Base-by-base conservation (phyloP, 345 rosid species). In the Erodium maritimum region DNA sequence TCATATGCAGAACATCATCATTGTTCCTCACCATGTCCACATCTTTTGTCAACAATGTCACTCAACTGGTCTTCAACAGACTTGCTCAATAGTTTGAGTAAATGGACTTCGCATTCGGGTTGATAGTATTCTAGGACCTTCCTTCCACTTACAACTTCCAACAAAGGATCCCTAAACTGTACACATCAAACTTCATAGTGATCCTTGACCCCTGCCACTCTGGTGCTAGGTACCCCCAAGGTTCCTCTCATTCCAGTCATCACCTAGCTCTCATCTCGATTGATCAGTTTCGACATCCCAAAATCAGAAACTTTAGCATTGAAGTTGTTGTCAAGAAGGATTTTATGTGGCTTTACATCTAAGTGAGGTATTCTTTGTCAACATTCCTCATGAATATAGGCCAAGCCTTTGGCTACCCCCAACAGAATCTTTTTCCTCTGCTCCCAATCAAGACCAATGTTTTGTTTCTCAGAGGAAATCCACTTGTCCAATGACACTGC, bases 321-420 rank as follows among this genome's bases (percentile, higher is more conserved):
- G 12, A 59, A 66, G 19, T 51, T 19, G 17, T 59, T 54, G 23
- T 66, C 60, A 17, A 66, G 29, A 54, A 66, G 64, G 57, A 66
- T 45, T n/a, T 66, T 66, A 19, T 66, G 59, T 0, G 55, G 64
- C 17, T 59, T 59, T 50, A 66, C 59, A 19, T 66, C 59, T 45
- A 66, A 33, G 45, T 66, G 64, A 21, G 57, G 42, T 20, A 69
- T 56, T 50, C 33, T 60, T 16, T 60, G 65, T 19, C 61, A 21
- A 61, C 76, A 72, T 42, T 68, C 76, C 68, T 67, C 76, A 23
- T 72, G 76, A 23, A 72, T 72, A 60, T 72, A 72, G 21, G 61
- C 19, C 11, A 72, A 50, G 19, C 76, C 76, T 45, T 72, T 72
- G 13, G 76, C 73, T 34, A 73, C 21, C 52, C 62, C 77, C 19